Conservation (phyloP, 441 rosid genomes). For the Daphne laureola region DNA sequence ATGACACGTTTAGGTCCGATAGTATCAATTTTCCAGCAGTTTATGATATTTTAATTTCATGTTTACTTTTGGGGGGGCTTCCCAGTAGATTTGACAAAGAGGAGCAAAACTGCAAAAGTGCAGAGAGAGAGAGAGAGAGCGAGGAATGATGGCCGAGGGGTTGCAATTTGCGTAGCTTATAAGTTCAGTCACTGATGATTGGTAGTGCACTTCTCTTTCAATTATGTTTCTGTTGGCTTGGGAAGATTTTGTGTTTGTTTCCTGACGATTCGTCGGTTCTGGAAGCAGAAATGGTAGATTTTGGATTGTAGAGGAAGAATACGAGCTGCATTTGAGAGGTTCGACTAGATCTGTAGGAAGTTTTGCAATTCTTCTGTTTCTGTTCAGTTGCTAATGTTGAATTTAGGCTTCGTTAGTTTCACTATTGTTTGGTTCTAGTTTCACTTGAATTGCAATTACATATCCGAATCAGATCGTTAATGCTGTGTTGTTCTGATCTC, state of each 20-base stretch:
- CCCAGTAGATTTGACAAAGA: too few relatives aligned
- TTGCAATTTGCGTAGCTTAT: constrained; percentile 20
- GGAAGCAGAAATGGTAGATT: constrained; percentile 37
- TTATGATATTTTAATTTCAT: too few relatives aligned
- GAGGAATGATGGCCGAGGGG: constrained; percentile 19
- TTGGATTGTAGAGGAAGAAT: constrained; percentile 14
- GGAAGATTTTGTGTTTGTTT: constrained; percentile 15
- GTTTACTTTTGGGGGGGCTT: too few relatives aligned
- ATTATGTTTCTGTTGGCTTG: constrained; percentile 2
- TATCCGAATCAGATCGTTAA: constrained; percentile 13
- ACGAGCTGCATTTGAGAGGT: constrained; percentile 32
- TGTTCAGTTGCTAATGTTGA: constrained; percentile 15
- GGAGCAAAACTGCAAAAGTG: constrained; percentile 4
- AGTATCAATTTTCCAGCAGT: too few relatives aligned
- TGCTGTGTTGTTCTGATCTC: constrained; percentile 2
- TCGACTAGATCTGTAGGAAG: constrained; percentile 52
- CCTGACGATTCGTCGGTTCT: constrained; percentile 13
- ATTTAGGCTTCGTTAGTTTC: constrained; percentile 10
- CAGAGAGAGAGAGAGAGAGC: constrained; percentile 4
- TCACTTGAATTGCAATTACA: neutral
- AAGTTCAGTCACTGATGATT: constrained; percentile 10
- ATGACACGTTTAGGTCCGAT: too few relatives aligned
- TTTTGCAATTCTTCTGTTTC: neutral
- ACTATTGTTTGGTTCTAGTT: neutral
- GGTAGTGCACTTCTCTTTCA: constrained; percentile 24